A percentile compares a stretch with the other conserved stretches of the same genome.
Evolutionary conservation across 352 stramenopile species (phyloP).

Genomic region (Stephanocyclus meneghinianus): DNA sequence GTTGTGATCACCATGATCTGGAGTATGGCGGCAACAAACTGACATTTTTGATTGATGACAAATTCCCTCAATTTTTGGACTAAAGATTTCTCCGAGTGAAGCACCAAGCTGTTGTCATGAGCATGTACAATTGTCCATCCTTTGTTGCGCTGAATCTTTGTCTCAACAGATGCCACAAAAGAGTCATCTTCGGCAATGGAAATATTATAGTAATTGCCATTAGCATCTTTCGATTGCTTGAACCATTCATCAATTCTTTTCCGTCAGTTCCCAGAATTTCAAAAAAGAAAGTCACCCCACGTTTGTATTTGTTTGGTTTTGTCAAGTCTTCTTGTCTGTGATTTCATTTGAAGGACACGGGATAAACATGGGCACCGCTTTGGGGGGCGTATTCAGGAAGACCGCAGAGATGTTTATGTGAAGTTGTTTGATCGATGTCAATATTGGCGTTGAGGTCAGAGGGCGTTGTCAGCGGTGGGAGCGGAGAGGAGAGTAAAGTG

Average conservation of each 20-base stretch:
- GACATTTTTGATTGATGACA: constrained; percentile 29
- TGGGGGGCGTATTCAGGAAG: background rate
- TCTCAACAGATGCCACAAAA: constrained; percentile 21
- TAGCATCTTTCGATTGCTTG: constrained; percentile 20
- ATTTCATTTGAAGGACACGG: constrained; percentile 24
- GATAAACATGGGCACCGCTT: background rate
- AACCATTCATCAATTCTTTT: constrained; percentile 33
- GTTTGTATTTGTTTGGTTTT: constrained; percentile 25
- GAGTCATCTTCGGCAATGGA: constrained; percentile 18
- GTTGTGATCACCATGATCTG: constrained; percentile 33
- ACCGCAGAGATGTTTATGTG: background rate
- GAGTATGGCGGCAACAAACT: constrained; percentile 32
- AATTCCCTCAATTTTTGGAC: constrained; percentile 22
- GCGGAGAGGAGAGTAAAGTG: background rate
- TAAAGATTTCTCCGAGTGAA: constrained; percentile 20
- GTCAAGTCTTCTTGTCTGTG: constrained; percentile 36
- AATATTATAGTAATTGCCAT: constrained; percentile 26
- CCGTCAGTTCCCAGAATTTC: constrained; percentile 26
- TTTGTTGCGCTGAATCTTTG: constrained; percentile 25
- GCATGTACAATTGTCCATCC: constrained; percentile 43
- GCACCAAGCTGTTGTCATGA: constrained; percentile 21
- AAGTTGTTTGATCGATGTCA: background rate
- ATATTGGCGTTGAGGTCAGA: background rate
- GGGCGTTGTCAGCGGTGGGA: background rate
- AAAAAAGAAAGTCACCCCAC: constrained; percentile 38